Evolutionary conservation across 2,329 filamentous ascomycete genomes (phyloP), one percentile per base, ranked within the genome.

Genomic region (Teratosphaeria pseudoeucalypti): DNA sequence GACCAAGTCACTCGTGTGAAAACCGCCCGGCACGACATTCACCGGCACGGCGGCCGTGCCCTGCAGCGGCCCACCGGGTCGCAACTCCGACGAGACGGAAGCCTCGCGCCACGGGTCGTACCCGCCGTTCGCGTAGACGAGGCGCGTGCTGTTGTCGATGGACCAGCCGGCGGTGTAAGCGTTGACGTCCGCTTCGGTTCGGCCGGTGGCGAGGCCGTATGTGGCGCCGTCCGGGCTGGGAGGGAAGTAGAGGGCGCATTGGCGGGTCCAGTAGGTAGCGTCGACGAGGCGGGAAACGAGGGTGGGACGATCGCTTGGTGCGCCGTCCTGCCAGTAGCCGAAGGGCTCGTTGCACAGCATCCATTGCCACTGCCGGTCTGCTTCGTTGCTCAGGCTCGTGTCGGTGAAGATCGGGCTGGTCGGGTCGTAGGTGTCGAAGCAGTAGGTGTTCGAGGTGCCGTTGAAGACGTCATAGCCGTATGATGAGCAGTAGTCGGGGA

Each of bases 321-420:
- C 81, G 23, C 79, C 79, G 61, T 78, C 77, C 68, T 83, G 80
- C 77, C 79, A 85, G 70, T 78, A 82, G 58, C 74, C 79, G 60
- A 82, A 79, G n/a, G 83, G 82, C 68, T 86, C 81, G 67, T 86
- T 85, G 75, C 84, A 86, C 1, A 78, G 75, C 71, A 85, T 77
- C 83, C 83, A 86, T 7, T 75, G 68, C 82, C 82, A 86, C 62
- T 83, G 81, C 0, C 81, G 72, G 63, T 81, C 75, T 37, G 73
- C 65, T 0, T 66, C 58, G 67, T 85, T 85, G 55, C 63, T 63
- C 5, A 80, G 72, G 1, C 71, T 73, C 19, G 67, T 71, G 67
- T 86, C 81, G 3, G 77, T 80, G 70, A 75, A 85, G 2, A 81
- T 63, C 0, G 78, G 74, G 61, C 74, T 81, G 23, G 72, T 74